Conservation (phyloP, 2,329 filamentous ascomycete genomes). For the Xylariaceae sp. region DNA sequence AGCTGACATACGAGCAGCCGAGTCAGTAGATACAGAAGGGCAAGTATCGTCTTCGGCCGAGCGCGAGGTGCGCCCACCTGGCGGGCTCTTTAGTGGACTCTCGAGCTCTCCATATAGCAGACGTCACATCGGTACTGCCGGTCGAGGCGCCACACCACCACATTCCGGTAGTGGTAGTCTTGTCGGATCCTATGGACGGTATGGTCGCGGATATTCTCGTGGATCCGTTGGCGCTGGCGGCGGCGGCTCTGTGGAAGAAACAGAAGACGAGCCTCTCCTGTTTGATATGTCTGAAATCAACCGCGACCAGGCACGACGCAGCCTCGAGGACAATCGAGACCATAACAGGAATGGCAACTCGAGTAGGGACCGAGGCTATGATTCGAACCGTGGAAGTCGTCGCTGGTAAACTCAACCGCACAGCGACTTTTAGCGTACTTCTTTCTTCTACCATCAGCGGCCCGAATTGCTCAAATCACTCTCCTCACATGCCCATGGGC, state of each 20-base stretch:
- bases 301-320: slow-evolving; percentile 49
- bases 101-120: slow-evolving; percentile 45
- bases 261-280: slow-evolving; percentile 63
- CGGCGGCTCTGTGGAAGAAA: slow-evolving; percentile 42
- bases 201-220: slow-evolving; percentile 34
- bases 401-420: slow-evolving; percentile 22
- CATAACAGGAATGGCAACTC: slow-evolving; percentile 37
- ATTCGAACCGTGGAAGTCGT: slow-evolving; percentile 28
- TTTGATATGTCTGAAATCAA: slow-evolving; percentile 71
- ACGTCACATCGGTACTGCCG: slow-evolving; percentile 38
- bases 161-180: slow-evolving; percentile 33
- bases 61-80: slow-evolving; percentile 42
- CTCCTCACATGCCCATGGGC: background rate
- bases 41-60: slow-evolving; percentile 37
- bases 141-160: slow-evolving; percentile 31
- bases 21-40: slow-evolving; percentile 37
- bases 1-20: slow-evolving; percentile 38
- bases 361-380: slow-evolving; percentile 36
- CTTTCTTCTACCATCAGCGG: too few relatives aligned
- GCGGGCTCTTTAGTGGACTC: slow-evolving; percentile 37
- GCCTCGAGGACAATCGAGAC: slow-evolving; percentile 49
- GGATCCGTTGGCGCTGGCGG: slow-evolving; percentile 35
- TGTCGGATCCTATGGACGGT: slow-evolving; percentile 31
- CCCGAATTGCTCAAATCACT: too few relatives aligned
- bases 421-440: too few relatives aligned